phyloP scores from a whole-genome alignment of 306 rosid genomes.

The Chamaecrista fasciculata region DNA sequence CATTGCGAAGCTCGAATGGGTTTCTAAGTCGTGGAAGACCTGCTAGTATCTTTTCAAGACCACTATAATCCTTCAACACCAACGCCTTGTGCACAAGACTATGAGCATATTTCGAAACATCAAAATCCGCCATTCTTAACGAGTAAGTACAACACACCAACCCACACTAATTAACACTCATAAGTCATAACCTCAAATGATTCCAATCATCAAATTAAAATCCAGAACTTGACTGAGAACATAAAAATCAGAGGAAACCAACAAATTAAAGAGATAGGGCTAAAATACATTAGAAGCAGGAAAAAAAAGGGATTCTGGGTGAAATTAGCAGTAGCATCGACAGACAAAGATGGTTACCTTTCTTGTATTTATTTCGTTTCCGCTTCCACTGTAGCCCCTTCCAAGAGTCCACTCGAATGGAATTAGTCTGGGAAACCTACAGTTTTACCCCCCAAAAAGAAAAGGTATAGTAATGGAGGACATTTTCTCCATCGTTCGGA shows the following conservation, averaged over 20 bases:
- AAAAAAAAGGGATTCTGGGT: constrained; percentile 23
- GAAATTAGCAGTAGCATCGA: constrained; percentile 35
- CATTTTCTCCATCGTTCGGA: too few relatives aligned
- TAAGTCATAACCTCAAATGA: constrained; percentile 8
- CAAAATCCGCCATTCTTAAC: constrained; percentile 59
- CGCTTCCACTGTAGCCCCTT: constrained; percentile 32
- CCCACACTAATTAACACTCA: constrained; percentile 22
- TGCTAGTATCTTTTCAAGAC: constrained; percentile 54
- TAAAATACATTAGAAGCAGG: constrained; percentile 27
- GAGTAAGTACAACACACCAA: constrained; percentile 44
- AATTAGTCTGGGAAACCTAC: too few relatives aligned
- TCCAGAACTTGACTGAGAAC: neutral
- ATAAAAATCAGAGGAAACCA: constrained; percentile 20
- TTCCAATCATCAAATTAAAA: constrained; percentile 37
- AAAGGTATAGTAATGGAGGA: too few relatives aligned
- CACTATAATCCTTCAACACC: constrained; percentile 52
- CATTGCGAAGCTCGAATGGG: constrained; percentile 59
- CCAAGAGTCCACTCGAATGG: too few relatives aligned
- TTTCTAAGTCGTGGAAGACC: constrained; percentile 57
- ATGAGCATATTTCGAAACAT: constrained; percentile 68
- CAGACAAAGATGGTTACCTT: constrained; percentile 41
- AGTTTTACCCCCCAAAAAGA: too few relatives aligned
- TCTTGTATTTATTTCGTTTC: constrained; percentile 15
- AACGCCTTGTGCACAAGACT: constrained; percentile 82
- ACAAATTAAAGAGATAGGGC: constrained; percentile 22